phyloP scores from a whole-genome alignment of 306 rosid species.

The Astragalus glycyphyllos region DNA sequence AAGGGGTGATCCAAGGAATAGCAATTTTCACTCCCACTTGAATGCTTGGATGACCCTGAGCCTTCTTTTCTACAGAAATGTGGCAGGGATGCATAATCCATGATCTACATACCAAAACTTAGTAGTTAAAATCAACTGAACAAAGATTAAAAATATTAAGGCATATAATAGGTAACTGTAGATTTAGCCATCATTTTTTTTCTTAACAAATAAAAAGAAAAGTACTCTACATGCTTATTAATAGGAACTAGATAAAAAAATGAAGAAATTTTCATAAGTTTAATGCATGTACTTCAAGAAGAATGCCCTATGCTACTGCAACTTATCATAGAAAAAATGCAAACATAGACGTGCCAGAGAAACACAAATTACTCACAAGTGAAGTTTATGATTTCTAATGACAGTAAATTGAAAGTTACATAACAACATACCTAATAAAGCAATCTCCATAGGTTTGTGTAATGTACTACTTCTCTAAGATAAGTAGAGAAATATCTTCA shows the following conservation, averaged over 20 bases:
- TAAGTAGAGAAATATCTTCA: no score
- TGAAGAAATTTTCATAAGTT: slow-evolving; percentile 15
- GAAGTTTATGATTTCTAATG: no score
- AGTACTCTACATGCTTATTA: background rate
- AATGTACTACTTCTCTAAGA: no score
- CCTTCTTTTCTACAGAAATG: slow-evolving; percentile 81
- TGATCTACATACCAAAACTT: slow-evolving; percentile 60
- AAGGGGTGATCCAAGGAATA: slow-evolving; percentile 79
- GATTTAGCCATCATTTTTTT: no score
- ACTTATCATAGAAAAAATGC: no score
- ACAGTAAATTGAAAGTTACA: no score
- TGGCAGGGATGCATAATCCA: slow-evolving; percentile 80
- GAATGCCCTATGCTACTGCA: no score
- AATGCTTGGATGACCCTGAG: slow-evolving; percentile 66
- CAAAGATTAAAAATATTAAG: slow-evolving; percentile 11
- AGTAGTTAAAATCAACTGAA: slow-evolving; percentile 34
- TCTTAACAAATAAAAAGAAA: no score
- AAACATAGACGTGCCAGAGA: no score
- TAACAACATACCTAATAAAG: no score
- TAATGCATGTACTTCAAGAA: background rate
- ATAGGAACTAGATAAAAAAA: background rate
- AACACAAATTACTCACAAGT: no score
- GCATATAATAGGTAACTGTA: background rate
- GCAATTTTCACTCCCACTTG: slow-evolving; percentile 61
- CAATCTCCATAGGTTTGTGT: no score